Base-by-base conservation (phyloP, 257 asterid species). In the Hygrophila difformis region DNA sequence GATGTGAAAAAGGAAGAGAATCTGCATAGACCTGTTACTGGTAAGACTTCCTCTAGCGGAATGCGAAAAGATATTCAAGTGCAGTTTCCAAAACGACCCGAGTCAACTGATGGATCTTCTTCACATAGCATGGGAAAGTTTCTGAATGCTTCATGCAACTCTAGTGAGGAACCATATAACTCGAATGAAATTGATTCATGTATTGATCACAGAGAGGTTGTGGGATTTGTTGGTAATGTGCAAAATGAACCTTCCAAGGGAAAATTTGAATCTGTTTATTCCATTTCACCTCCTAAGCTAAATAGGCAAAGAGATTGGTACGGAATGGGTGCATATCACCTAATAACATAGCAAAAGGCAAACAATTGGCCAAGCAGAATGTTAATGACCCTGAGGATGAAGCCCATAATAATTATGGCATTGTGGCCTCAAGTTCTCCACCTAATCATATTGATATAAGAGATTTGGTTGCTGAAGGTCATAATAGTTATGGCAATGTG, bases 271-370 rank as follows among this genome's bases (percentile, higher is more conserved):
- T 41, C 72, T 69, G 42, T 43, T 51, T 52, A 48, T 57, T 39
- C 69, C 8, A 36, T 8, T 44, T 51, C 62, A 62, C 58, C 61
- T 15, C 73, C 84, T 44, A 65, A 66, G 63, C 65, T 65, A 57
- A 59, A 43, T 69, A 73, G 67, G 66, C 89, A 55, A 87, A 70
- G 65, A 75, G 81, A 54, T 61, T 84, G 76, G 97, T 84, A 14
- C 66, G 81, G 53, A 88, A 84, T 73, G 97, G 97, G 59, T 81
- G 85, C 63, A 88, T 88, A 64, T 78, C 84, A 53, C 97, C 97
- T 12, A 71, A 44, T 56, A 88, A 78, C 61, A 63, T 78, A 55
- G 86, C 87, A 31, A 81, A 75, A 68, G 68, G 60, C 13, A 72
- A 78, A 56, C 76, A 70, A 46, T 52, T 64, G 55, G 51, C 60